Conservation (phyloP, 805 yeast species). For the Wickerhamiella nectarea region DNA sequence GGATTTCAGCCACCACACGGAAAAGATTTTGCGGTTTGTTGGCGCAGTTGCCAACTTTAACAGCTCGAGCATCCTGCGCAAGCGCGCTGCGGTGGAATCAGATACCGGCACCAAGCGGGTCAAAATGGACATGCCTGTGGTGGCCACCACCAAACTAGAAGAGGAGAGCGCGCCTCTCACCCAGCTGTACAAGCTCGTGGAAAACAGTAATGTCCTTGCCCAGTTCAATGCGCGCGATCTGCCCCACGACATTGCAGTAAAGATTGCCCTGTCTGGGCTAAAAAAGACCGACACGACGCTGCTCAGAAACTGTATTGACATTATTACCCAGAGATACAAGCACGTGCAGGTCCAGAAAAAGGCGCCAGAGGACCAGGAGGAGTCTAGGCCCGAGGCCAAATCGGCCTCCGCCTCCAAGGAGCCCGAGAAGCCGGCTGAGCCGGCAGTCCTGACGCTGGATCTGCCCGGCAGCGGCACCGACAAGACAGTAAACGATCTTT, state of each 20-base stretch:
- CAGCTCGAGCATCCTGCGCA: slow-evolving; percentile 21
- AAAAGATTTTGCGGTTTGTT: slow-evolving; percentile 23
- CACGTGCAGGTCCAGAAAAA: slow-evolving; percentile 28
- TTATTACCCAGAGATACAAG: slow-evolving; percentile 52
- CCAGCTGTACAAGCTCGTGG: slow-evolving; percentile 53
- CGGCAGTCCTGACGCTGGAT: background rate
- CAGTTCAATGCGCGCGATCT: slow-evolving; percentile 58
- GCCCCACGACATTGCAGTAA: slow-evolving; percentile 46
- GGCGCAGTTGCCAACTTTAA: slow-evolving; percentile 21
- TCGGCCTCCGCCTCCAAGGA: background rate
- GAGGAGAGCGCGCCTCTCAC: slow-evolving; percentile 32
- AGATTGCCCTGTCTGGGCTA: slow-evolving; percentile 56
- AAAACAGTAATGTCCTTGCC: slow-evolving; percentile 43
- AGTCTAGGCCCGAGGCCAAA: too few species aligned
- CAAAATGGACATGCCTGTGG: slow-evolving; percentile 14
- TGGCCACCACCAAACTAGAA: slow-evolving; percentile 14
- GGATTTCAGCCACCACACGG: slow-evolving; percentile 26
- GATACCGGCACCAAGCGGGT: slow-evolving; percentile 20
- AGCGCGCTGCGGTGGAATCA: slow-evolving; percentile 26
- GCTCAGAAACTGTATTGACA: slow-evolving; percentile 53
- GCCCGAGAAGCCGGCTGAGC: background rate
- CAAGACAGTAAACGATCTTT: background rate
- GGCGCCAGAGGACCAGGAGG: background rate
- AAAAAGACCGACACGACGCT: slow-evolving; percentile 37
- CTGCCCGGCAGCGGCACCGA: background rate